A percentile compares a stretch with the other conserved stretches of the same genome.
Evolutionary conservation across 1,284 basidiomycete genomes (phyloP).

Genomic region (Tilletia walkeri): DNA sequence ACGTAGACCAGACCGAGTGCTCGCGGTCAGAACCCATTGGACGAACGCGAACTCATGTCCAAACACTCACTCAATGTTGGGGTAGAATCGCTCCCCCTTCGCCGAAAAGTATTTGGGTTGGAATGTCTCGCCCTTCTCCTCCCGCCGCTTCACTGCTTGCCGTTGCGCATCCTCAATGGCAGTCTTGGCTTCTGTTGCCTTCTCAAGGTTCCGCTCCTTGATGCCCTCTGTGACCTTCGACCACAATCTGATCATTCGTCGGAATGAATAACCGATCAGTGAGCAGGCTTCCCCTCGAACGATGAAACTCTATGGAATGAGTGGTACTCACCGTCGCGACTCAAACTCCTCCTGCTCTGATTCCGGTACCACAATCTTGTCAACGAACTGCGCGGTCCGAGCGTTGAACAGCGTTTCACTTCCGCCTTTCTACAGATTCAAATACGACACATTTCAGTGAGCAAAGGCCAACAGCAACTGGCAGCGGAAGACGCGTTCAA

Average conservation of each 20-base stretch:
- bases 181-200: conserved; percentile 84
- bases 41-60: neutral
- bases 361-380: conserved; percentile 80
- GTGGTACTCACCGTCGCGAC: conserved; percentile 61
- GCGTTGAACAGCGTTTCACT: conserved; percentile 83
- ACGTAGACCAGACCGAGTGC: too few species aligned
- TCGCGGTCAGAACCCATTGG: neutral
- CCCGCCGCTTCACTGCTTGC: conserved; percentile 72
- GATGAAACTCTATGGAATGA: conserved; percentile 72
- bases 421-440: conserved; percentile 62
- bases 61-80: conserved; percentile 42
- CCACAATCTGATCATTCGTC: conserved; percentile 65
- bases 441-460: neutral
- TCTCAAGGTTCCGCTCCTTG: conserved; percentile 82
- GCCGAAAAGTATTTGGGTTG: conserved; percentile 78
- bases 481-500: neutral
- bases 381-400: conserved; percentile 67
- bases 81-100: conserved; percentile 57
- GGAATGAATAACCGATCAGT: conserved; percentile 44
- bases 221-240: conserved; percentile 81
- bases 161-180: conserved; percentile 89
- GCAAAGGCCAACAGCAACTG: conserved; percentile 1
- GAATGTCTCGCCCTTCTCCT: conserved; percentile 70
- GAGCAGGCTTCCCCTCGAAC: conserved; percentile 66
- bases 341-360: conserved; percentile 86